phyloP scores from a whole-genome alignment of 345 rosid genomes.

The Arabis hirsuta region DNA sequence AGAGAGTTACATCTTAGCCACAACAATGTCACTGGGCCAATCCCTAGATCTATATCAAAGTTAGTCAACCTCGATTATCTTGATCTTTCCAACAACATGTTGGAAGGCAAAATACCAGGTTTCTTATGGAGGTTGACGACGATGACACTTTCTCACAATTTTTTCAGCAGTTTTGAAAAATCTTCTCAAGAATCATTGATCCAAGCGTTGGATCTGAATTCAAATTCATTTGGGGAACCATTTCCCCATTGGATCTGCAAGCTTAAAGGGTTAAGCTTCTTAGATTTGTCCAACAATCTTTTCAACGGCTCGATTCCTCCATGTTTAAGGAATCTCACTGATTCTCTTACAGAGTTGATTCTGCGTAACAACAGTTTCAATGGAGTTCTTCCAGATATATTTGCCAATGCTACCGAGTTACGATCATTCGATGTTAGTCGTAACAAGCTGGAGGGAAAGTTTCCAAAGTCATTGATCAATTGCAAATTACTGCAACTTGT shows the following conservation, averaged over 20 bases:
- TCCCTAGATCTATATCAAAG: slow-evolving; percentile 4
- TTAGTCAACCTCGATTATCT: neutral
- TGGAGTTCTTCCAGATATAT: slow-evolving; percentile 27
- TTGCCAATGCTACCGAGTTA: neutral
- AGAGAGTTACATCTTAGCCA: too few relatives aligned
- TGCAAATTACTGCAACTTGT: slow-evolving; percentile 46
- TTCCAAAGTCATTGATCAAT: slow-evolving; percentile 19
- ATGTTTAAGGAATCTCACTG: slow-evolving; percentile 26
- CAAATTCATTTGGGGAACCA: slow-evolving; percentile 19
- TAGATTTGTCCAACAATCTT: slow-evolving; percentile 52
- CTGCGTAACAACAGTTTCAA: slow-evolving; percentile 21
- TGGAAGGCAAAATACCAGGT: slow-evolving; percentile 23
- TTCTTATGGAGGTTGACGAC: neutral
- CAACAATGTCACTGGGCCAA: too few relatives aligned
- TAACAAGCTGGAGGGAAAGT: slow-evolving; percentile 38
- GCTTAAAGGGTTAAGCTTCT: slow-evolving; percentile 24
- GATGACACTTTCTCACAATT: neutral
- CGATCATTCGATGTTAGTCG: neutral
- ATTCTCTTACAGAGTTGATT: neutral
- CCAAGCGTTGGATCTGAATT: slow-evolving; percentile 7
- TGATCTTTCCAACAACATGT: slow-evolving; percentile 17
- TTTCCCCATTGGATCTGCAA: slow-evolving; percentile 50
- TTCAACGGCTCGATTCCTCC: slow-evolving; percentile 44
- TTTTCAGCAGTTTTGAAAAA: slow-evolving; percentile 3
- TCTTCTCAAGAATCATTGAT: neutral